Conservation (phyloP, 164 flowering plant genomes). For the Sextonia rubra region DNA sequence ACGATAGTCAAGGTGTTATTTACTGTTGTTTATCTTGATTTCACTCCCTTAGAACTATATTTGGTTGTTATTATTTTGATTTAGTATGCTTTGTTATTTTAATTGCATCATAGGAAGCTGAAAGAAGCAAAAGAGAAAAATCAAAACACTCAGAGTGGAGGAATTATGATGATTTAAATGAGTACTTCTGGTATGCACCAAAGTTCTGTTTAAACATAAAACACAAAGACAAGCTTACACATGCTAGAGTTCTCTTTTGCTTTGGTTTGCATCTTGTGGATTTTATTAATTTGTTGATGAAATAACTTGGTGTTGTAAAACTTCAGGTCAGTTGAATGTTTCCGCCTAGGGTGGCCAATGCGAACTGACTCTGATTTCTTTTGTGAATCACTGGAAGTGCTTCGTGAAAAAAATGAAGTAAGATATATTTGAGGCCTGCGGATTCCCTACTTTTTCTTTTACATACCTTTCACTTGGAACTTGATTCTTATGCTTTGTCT, state of each 20-base stretch:
- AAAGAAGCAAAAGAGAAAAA: slow-evolving; percentile 61
- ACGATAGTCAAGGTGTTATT: slow-evolving; percentile 65
- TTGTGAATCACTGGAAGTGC: slow-evolving; percentile 32
- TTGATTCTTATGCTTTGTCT: not conserved
- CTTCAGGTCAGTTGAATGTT: slow-evolving; percentile 90
- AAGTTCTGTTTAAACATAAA: not conserved
- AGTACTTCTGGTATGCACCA: slow-evolving; percentile 76
- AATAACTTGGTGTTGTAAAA: not conserved
- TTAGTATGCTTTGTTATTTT: not conserved
- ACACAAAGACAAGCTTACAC: too few species aligned
- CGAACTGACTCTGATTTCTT: slow-evolving; percentile 96
- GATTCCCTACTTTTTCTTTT: not conserved
- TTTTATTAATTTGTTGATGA: not conserved
- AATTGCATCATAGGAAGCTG: slow-evolving; percentile 60
- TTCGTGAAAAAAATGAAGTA: slow-evolving; percentile 53
- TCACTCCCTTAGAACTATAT: too few species aligned
- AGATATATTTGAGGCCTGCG: not conserved
- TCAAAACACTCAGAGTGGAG: slow-evolving; percentile 99
- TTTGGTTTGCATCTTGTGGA: not conserved
- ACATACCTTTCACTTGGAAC: not conserved
- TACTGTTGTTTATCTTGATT: not conserved
- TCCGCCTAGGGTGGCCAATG: slow-evolving; percentile 98
- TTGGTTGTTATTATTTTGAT: too few species aligned
- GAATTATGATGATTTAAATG: slow-evolving; percentile 96
- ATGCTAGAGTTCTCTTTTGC: not conserved